Percentiles rank a stretch among this genome's conserved stretches.
Evolutionary conservation across 176 grass and related monocot species (phyloP).

Genomic region (Metroxylon sagu): DNA sequence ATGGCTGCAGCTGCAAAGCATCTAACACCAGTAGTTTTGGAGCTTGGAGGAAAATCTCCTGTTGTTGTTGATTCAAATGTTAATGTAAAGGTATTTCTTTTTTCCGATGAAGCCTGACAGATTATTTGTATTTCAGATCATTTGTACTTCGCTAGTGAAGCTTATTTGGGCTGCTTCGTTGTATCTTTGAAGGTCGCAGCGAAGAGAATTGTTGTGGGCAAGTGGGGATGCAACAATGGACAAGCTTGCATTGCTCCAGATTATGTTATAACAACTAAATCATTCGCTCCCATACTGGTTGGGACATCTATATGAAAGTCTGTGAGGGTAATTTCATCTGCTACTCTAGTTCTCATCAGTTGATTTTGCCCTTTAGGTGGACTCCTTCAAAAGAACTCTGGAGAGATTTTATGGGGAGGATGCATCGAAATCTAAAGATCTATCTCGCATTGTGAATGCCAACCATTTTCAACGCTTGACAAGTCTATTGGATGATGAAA

Average conservation of each 20-base stretch:
- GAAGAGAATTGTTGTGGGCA: slow-evolving; percentile 78
- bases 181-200: slow-evolving; percentile 35
- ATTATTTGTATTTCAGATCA: too few relatives aligned
- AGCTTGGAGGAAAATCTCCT: slow-evolving; percentile 96
- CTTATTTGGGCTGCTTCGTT: too few relatives aligned
- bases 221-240: slow-evolving; percentile 92
- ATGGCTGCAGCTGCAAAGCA: slow-evolving; percentile 77
- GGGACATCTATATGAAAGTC: neutral
- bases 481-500: slow-evolving; percentile 54
- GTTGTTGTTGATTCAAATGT: slow-evolving; percentile 68
- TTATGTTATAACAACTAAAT: slow-evolving; percentile 87
- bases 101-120: neutral
- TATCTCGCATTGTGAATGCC: slow-evolving; percentile 76
- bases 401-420: slow-evolving; percentile 74
- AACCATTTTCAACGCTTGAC: slow-evolving; percentile 54
- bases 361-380: slow-evolving; percentile 36
- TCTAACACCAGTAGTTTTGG: slow-evolving; percentile 73
- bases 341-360: neutral
- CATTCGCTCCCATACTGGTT: slow-evolving; percentile 83
- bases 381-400: slow-evolving; percentile 53
- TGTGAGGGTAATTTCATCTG: too few relatives aligned
- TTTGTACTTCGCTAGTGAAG: too few relatives aligned
- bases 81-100: slow-evolving; percentile 47
- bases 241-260: slow-evolving; percentile 96
- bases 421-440: slow-evolving; percentile 53